Evolutionary conservation across 257 asterid genomes (phyloP), one percentile per base, ranked within the genome.

Genomic region (Solanum corneliomulleri): DNA sequence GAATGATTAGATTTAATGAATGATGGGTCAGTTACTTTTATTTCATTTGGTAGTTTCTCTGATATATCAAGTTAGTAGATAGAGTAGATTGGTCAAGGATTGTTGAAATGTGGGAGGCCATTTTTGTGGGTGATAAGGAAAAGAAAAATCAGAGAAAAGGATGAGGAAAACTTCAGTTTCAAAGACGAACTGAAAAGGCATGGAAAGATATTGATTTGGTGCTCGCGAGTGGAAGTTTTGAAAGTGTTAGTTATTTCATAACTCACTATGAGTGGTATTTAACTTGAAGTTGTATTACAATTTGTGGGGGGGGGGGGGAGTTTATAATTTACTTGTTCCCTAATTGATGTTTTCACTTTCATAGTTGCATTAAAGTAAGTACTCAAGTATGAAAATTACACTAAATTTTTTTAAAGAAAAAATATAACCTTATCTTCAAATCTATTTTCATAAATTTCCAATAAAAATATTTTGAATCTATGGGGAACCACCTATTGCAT

Each of bases 201-300:
- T 16, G 92, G 89, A 14, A 31, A 44, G 21, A 86, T 88, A 37
- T 86, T 88, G 7, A 86, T 68, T 15, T 90, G 90, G 89, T 88
- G 88, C 41, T 88, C 87, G 3, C 89, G 87, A 33, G 41, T 90
- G 1, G 87, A 88, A 47, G 90, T 90, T 69, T 27, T 56, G 64
- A 1, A 56, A 56, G n/a, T 18, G 2, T 56, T 56, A n/a, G 64
- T 18, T 56, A 20, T 56, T 56, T 56, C 64, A n/a, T 56, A 20
- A 56, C 64, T 56, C 89, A 90, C 42, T 87, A 89, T 83, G 92
- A 93, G 83, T 93, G 94, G 91, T 92, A 93, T 84, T 93, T 94
- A 64, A 23, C 91, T 2, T 91, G 1, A 56, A 56, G 64, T 56
- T 56, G n/a, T 18, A 56, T 56, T 18, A 6, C 62, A 56, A 52